These are phyloP conservation scores for Sporothrix luriei DNA, from an alignment of 2,329 filamentous ascomycete genomes.

Conservation along the genomic window DNA sequence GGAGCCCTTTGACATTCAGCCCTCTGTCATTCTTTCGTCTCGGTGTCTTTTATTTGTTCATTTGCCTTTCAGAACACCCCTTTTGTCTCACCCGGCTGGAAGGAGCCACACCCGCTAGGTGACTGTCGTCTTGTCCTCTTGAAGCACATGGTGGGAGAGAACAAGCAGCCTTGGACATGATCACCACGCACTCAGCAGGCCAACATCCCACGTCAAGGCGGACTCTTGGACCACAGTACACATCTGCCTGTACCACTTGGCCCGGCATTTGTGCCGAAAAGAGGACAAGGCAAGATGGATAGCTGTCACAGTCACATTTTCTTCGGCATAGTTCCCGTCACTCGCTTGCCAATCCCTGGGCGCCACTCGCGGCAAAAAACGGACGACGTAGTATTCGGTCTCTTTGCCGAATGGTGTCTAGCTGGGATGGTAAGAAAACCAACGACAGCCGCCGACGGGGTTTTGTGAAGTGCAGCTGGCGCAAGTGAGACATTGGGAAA, in stretches of 20 bases:
- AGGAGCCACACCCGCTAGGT: neutral
- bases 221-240: neutral
- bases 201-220: neutral
- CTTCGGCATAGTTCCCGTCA: conserved; percentile 4
- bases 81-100: neutral
- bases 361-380: neutral
- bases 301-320: neutral
- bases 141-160: too few species aligned
- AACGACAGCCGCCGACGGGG: neutral
- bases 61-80: too few species aligned
- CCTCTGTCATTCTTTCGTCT: neutral
- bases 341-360: neutral
- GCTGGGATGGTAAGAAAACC: neutral
- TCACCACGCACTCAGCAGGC: neutral
- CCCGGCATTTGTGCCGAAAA: neutral
- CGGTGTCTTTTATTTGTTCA: neutral
- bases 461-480: neutral
- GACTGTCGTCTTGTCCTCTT: neutral
- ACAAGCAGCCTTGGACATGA: neutral
- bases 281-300: neutral
- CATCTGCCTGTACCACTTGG: neutral
- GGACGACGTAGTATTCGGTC: neutral
- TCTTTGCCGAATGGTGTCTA: neutral
- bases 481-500: neutral
- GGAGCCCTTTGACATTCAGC: conserved; percentile 2